Percentiles rank a stretch among this genome's conserved stretches.
phyloP scores from a whole-genome alignment of 305 asterid genomes.

The Plantago rigida region DNA sequence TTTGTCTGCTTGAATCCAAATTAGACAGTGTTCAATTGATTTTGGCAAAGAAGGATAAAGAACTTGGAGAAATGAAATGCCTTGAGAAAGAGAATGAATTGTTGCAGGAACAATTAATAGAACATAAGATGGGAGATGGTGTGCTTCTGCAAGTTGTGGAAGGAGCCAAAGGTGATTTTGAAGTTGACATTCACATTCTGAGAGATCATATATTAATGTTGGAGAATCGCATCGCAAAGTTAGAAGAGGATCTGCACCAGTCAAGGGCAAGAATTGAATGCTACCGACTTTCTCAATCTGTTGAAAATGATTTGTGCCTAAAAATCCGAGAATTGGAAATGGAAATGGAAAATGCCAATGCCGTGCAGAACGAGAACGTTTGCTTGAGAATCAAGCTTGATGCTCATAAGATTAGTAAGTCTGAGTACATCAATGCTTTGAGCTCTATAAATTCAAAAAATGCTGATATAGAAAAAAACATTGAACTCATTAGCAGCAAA shows the following conservation, averaged over 20 bases:
- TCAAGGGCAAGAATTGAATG: conserved; percentile 31
- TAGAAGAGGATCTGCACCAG: conserved; percentile 41
- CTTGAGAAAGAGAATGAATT: conserved; percentile 50
- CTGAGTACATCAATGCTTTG: conserved; percentile 33
- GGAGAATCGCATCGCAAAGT: conserved; percentile 36
- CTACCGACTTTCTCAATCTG: conserved; percentile 36
- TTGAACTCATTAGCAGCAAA: conserved; percentile 35
- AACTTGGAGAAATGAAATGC: conserved; percentile 37
- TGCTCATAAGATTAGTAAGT: conserved; percentile 31
- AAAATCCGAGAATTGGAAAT: conserved; percentile 36
- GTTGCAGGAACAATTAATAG: conserved; percentile 37
- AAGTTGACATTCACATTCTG: conserved; percentile 35
- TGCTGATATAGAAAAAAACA: conserved; percentile 30
- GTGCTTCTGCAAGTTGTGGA: conserved; percentile 48
- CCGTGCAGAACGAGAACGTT: conserved; percentile 38
- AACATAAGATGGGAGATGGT: conserved; percentile 34
- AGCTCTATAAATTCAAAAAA: conserved; percentile 30
- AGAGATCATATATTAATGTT: conserved; percentile 28
- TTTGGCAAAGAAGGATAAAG: conserved; percentile 46
- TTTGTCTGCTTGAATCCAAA: conserved; percentile 38
- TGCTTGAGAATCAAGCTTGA: conserved; percentile 44
- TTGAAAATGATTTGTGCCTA: conserved; percentile 30
- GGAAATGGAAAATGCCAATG: conserved; percentile 29
- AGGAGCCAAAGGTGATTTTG: conserved; percentile 34
- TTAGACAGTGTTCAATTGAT: conserved; percentile 40